These are phyloP conservation scores for Sarocladium strictum DNA, from an alignment of 2,329 filamentous ascomycete genomes.

Conservation along the genomic window DNA sequence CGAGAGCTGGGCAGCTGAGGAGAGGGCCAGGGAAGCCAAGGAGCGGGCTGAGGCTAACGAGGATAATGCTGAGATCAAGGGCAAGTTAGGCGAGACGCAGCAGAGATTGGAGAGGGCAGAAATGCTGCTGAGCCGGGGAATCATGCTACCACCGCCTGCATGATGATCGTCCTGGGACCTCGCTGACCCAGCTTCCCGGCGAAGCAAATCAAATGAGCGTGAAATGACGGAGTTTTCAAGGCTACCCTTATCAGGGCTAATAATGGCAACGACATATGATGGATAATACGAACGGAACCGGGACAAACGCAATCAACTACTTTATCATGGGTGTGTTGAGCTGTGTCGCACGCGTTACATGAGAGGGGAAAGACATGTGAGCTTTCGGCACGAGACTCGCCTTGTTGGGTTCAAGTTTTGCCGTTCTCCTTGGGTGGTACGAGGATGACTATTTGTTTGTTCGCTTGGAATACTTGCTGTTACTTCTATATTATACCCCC, in stretches of 20 bases:
- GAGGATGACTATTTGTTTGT: no score
- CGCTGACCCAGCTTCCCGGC: background rate
- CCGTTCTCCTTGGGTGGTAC: no score
- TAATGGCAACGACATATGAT: no score
- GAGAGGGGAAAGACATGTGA: no score
- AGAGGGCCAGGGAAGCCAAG: slow-evolving; percentile 15
- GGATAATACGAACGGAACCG: no score
- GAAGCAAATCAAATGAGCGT: background rate
- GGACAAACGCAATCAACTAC: no score
- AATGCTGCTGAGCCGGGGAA: slow-evolving; percentile 27
- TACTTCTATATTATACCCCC: background rate
- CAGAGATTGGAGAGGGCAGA: slow-evolving; percentile 35
- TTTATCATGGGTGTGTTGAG: no score
- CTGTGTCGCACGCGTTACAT: no score
- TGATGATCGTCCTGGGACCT: background rate
- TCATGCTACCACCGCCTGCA: background rate
- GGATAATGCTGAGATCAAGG: slow-evolving; percentile 17
- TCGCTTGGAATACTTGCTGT: background rate
- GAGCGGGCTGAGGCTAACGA: slow-evolving; percentile 20
- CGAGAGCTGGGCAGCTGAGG: slow-evolving; percentile 13
- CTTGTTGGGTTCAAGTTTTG: no score
- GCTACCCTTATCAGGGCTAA: no score
- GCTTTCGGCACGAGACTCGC: no score
- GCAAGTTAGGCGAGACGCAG: slow-evolving; percentile 27
- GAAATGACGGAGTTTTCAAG: no score